phyloP scores from a whole-genome alignment of 2,329 filamentous ascomycete species.

The Fusarium oligoseptatum region DNA sequence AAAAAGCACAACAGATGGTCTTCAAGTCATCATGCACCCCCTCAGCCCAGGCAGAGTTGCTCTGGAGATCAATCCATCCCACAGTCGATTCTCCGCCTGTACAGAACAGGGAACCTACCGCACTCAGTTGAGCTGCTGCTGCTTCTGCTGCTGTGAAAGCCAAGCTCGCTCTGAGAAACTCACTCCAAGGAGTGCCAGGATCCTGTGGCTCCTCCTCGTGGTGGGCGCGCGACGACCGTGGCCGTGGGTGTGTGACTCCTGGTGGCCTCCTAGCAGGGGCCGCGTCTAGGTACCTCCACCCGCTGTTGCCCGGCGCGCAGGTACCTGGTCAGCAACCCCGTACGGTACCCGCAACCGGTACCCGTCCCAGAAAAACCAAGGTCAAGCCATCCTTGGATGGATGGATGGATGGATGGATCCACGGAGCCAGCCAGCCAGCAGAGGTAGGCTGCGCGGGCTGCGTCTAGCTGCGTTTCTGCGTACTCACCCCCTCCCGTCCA shows the following conservation, averaged over 20 bases:
- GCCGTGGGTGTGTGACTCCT: slow-evolving; percentile 36
- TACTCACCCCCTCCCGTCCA: slow-evolving; percentile 14
- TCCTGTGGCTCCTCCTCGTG: slow-evolving; percentile 19
- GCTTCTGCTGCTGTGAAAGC: slow-evolving; percentile 3
- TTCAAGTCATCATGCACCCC: background rate
- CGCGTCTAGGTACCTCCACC: slow-evolving; percentile 34
- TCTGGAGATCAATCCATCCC: background rate
- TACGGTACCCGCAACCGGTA: slow-evolving; percentile 35
- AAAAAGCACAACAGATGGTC: background rate
- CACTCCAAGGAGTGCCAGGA: slow-evolving; percentile 19
- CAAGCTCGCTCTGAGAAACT: slow-evolving; percentile 13
- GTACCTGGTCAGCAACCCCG: slow-evolving; percentile 31
- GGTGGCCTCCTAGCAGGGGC: slow-evolving; percentile 40
- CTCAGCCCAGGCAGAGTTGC: background rate
- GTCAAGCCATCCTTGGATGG: slow-evolving; percentile 5
- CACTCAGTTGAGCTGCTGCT: background rate
- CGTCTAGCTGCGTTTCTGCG: slow-evolving; percentile 11
- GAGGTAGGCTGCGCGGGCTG: background rate
- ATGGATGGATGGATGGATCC: background rate
- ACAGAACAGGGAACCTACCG: background rate
- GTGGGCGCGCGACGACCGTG: slow-evolving; percentile 24
- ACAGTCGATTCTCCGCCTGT: background rate
- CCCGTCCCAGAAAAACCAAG: slow-evolving; percentile 33
- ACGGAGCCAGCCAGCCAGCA: background rate
- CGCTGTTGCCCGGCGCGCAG: slow-evolving; percentile 36